Percentiles rank a stretch among this genome's conserved stretches.
These are phyloP conservation scores for Aspergillus sp. DNA, from an alignment of 2,329 filamentous ascomycete species.

Conservation along the genomic window DNA sequence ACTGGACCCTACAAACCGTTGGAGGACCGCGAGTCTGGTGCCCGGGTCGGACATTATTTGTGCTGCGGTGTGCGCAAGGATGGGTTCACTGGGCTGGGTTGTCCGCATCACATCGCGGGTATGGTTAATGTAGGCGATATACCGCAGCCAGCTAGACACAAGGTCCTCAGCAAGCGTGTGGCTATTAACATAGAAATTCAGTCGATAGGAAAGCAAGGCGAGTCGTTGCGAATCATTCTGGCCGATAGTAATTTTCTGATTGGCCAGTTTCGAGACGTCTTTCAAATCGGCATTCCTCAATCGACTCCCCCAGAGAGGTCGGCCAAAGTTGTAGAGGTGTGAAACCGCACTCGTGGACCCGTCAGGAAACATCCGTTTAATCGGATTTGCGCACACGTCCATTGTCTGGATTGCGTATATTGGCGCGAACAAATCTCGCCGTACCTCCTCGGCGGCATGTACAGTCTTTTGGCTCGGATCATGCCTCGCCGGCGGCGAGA, in stretches of 20 bases:
- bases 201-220: background rate
- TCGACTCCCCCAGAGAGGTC: slow-evolving; percentile 1
- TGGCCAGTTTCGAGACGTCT: too few species aligned
- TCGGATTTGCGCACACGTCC: background rate
- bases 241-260: too few species aligned
- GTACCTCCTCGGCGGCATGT: background rate
- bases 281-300: too few species aligned
- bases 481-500: background rate
- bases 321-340: background rate
- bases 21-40: background rate
- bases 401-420: slow-evolving; percentile 3
- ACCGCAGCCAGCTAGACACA: background rate
- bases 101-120: slow-evolving; percentile 1
- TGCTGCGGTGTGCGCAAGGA: slow-evolving; percentile 1
- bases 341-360: background rate
- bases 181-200: slow-evolving; percentile 2
- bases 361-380: background rate
- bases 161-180: slow-evolving; percentile 1
- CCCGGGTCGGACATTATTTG: background rate
- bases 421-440: background rate
- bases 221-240: too few species aligned
- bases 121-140: slow-evolving; percentile 1
- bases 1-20: too few species aligned
- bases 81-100: slow-evolving; percentile 2
- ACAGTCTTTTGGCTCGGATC: slow-evolving; percentile 1